Base-by-base conservation (phyloP, 2,329 filamentous ascomycete genomes). In the Nigrospora sphaerica region DNA sequence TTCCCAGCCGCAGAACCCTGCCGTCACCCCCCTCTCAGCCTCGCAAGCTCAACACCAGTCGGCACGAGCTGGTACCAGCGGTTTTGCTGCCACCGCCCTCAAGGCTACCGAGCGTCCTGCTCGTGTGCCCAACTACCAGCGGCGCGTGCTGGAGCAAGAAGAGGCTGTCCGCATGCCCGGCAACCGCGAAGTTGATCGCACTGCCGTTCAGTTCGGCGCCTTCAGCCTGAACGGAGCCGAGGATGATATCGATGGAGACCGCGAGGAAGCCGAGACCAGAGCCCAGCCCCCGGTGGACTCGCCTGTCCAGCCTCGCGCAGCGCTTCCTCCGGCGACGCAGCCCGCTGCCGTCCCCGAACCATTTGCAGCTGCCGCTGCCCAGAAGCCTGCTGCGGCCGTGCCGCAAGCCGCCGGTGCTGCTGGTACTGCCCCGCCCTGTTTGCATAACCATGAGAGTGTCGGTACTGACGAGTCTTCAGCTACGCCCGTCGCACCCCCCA, bases 161-260 rank as follows among this genome's bases (percentile, higher is more conserved):
- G 93, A 98, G 71, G 89, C 93, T 49, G 93, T 98, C 36, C 90
- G 95, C 54, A 96, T 98, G 92, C 93, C 93, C 39, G 90, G 88
- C 49, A 95, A 96, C 72, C 90, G 93, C 56, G 91, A 93, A 45
- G 86, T 98, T 28, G 92, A 97, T 64, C 85, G 90, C 58, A 82
- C 92, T 54, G 87, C 91, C 42, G 90, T 98, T 42, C 92, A 97
- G 63, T 98, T 98, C 64, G 93, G 93, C 52, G 95, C 91, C 65
- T 88, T 98, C 75, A 95, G 86, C 61, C 68, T 98, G 59, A 91
- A 88, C 62, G 90, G 84, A 45, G 79, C 80, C 50, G 86, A 91
- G 42, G 86, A 90, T 45, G 91, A 96, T 59, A 88, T 95, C 52
- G 93, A 97, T 61, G 90, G 92, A 53, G 90, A 96, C 61, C 83